Conservation (phyloP, 192 early-diverging fungal species). For the Cladochytrium replicatum region DNA sequence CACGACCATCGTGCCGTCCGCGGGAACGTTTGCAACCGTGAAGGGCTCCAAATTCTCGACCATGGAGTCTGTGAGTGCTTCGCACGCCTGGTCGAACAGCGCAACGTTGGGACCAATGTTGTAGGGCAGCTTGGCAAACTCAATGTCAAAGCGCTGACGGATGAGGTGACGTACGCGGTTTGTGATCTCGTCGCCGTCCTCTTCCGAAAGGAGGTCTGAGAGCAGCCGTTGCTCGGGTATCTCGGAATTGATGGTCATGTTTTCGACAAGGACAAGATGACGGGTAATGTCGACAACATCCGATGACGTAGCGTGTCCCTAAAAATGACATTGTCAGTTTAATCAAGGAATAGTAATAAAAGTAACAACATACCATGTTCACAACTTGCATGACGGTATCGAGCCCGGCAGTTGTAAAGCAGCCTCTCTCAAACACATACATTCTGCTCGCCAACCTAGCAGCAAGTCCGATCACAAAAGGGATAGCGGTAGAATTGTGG, state of each 20-base stretch:
- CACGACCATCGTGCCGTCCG: constrained; percentile 31
- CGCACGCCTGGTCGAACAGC: constrained; percentile 24
- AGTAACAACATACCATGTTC: constrained; percentile 38
- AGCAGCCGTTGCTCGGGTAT: constrained; percentile 32
- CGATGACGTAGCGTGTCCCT: constrained; percentile 27
- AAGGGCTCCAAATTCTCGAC: constrained; percentile 27
- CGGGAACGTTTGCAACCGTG: constrained; percentile 29
- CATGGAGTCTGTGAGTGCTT: constrained; percentile 22
- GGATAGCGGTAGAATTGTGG: constrained; percentile 43
- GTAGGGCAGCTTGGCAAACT: constrained; percentile 41
- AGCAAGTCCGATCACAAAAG: constrained; percentile 48
- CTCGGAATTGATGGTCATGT: constrained; percentile 45
- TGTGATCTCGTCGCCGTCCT: constrained; percentile 43
- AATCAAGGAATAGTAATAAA: neutral
- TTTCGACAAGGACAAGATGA: constrained; percentile 36
- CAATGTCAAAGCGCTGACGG: constrained; percentile 24
- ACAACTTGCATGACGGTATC: constrained; percentile 48
- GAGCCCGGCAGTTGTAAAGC: constrained; percentile 44
- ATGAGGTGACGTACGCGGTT: constrained; percentile 38
- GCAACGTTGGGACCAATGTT: constrained; percentile 5
- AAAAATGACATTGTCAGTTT: constrained; percentile 3
- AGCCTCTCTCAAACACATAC: constrained; percentile 44
- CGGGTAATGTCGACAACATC: constrained; percentile 31
- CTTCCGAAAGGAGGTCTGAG: constrained; percentile 31
- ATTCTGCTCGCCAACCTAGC: constrained; percentile 34